phyloP scores from a whole-genome alignment of 306 rosid genomes.

The Corylus americana region DNA sequence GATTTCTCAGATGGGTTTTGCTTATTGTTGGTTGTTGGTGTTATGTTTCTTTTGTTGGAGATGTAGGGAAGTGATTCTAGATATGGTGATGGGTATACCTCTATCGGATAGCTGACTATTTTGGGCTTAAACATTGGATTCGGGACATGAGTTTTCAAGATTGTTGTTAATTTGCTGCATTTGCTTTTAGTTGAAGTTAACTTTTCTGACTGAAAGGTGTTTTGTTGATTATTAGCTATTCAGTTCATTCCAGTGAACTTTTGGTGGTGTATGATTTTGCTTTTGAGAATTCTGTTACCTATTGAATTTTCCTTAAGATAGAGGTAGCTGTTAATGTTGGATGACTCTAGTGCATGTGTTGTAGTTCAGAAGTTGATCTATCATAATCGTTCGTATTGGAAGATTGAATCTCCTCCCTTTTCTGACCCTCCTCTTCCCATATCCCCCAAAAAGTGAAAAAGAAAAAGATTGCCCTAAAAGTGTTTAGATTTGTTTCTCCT shows the following conservation, averaged over 20 bases:
- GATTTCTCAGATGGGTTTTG: conserved; percentile 7
- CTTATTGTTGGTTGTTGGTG: background rate
- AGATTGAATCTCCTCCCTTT: background rate
- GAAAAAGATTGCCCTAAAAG: conserved; percentile 3
- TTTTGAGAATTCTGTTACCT: background rate
- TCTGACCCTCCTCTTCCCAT: background rate
- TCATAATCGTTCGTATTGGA: background rate
- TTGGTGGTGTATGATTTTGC: background rate
- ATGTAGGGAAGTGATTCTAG: background rate
- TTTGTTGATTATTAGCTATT: background rate
- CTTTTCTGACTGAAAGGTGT: background rate
- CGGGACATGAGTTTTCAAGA: background rate
- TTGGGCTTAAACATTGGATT: background rate
- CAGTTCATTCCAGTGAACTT: background rate
- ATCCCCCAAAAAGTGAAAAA: background rate
- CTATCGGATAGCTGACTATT: background rate
- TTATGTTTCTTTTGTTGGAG: background rate
- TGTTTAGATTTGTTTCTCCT: conserved; percentile 20
- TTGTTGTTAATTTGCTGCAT: background rate
- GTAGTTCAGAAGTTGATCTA: background rate
- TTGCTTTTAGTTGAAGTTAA: background rate
- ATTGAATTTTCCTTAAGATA: background rate
- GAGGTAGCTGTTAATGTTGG: conserved; percentile 13
- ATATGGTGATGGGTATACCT: background rate
- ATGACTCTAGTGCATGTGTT: conserved; percentile 14